These are phyloP conservation scores for Silene vulgaris DNA, from an alignment of 179 eudicot genomes.

Conservation along the genomic window DNA sequence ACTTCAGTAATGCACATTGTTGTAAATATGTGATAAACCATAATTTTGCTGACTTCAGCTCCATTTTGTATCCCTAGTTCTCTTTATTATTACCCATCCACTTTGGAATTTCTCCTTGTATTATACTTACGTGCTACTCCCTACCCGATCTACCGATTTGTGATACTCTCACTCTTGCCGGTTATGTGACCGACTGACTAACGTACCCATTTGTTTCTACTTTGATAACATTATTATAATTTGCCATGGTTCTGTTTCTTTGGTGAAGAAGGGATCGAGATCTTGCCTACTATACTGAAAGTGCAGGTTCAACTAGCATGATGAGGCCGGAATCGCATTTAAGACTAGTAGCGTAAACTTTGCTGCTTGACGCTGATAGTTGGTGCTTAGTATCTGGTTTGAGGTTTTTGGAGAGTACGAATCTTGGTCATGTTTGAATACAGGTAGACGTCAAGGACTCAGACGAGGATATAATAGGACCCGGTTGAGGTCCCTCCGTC, in stretches of 20 bases:
- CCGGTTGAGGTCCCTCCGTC: too few species aligned
- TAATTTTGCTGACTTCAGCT: slow-evolving; percentile 22
- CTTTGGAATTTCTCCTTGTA: slow-evolving; percentile 1
- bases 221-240: not conserved
- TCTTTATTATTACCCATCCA: slow-evolving; percentile 5
- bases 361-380: not conserved
- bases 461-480: too few species aligned
- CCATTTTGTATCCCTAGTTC: slow-evolving; percentile 21
- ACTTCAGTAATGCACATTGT: slow-evolving; percentile 19
- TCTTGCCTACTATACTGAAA: too few species aligned
- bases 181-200: not conserved
- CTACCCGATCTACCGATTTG: too few species aligned
- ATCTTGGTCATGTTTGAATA: not conserved
- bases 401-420: not conserved
- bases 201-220: not conserved
- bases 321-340: not conserved
- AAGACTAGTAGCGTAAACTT: not conserved
- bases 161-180: not conserved
- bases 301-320: too few species aligned
- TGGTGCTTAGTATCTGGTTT: not conserved
- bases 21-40: slow-evolving; percentile 31
- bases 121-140: not conserved
- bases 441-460: not conserved
- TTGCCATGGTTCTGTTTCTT: not conserved
- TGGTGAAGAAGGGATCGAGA: too few species aligned